phyloP scores from a whole-genome alignment of 2,329 filamentous ascomycete species.

The Xylaria sp. region DNA sequence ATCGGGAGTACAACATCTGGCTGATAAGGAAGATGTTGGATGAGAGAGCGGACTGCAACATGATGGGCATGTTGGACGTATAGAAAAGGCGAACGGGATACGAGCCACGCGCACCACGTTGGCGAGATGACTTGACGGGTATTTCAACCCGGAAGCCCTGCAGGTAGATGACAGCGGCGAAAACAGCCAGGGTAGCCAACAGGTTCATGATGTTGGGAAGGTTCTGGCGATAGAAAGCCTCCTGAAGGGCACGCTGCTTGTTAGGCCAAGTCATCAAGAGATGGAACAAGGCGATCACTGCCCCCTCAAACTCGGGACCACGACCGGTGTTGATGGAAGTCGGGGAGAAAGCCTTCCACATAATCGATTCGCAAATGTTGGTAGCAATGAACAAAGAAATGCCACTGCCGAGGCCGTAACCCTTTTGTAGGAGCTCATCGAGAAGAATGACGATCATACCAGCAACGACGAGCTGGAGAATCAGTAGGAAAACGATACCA shows the following conservation, averaged over 20 bases:
- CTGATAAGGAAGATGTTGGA: conserved; percentile 99
- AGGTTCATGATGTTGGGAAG: conserved; percentile 99
- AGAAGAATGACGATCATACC: conserved; percentile 99
- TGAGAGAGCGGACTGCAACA: conserved; percentile 97
- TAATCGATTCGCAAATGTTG: conserved; percentile 99
- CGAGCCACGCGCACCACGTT: conserved; percentile 96
- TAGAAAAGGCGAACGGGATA: conserved; percentile 99
- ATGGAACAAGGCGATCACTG: conserved; percentile 97
- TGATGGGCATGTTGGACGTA: conserved; percentile 99
- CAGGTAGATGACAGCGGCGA: conserved; percentile 97
- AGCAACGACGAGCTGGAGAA: conserved; percentile 96
- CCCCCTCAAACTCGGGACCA: conserved; percentile 98
- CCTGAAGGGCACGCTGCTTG: conserved; percentile 97
- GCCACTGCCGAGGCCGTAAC: conserved; percentile 96
- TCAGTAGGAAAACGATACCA: conserved; percentile 96
- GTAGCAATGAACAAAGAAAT: conserved; percentile 99
- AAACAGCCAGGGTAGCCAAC: conserved; percentile 88
- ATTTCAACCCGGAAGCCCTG: conserved; percentile 99
- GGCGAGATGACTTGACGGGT: conserved; percentile 98
- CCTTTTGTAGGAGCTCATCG: conserved; percentile 98
- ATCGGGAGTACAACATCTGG: conserved; percentile 99
- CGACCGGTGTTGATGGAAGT: conserved; percentile 99
- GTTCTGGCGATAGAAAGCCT: conserved; percentile 99
- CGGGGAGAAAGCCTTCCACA: conserved; percentile 99
- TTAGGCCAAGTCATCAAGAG: conserved; percentile 98